phyloP scores from a whole-genome alignment of 2,329 filamentous ascomycete species.

The Bisporella sp. region DNA sequence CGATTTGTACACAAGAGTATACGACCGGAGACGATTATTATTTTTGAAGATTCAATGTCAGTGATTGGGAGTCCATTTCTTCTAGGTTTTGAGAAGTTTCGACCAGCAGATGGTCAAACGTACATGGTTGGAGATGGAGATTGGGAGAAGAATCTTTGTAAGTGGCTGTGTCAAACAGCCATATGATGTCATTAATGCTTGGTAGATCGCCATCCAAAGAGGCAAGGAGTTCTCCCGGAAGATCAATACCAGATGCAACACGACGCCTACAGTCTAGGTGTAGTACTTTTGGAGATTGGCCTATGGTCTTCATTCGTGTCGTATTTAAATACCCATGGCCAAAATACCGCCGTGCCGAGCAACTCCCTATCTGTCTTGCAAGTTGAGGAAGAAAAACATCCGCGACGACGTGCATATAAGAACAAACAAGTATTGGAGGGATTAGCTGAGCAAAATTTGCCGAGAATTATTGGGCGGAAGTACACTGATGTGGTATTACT shows the following conservation, averaged over 20 bases:
- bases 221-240: constrained; percentile 10
- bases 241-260: constrained; percentile 19
- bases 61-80: constrained; percentile 7
- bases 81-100: constrained; percentile 12
- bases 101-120: constrained; percentile 11
- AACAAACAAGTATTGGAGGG: constrained; percentile 3
- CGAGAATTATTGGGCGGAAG: constrained; percentile 5
- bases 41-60: constrained; percentile 14
- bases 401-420: background rate
- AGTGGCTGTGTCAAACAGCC: background rate
- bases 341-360: background rate
- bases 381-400: background rate
- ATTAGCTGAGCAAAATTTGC: constrained; percentile 6
- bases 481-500: constrained; percentile 12
- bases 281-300: constrained; percentile 42
- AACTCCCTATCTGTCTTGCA: background rate
- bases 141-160: constrained; percentile 16
- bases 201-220: constrained; percentile 13
- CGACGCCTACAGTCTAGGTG: constrained; percentile 39
- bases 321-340: background rate
- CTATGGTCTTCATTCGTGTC: constrained; percentile 33
- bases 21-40: constrained; percentile 27
- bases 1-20: constrained; percentile 31
- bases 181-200: background rate
- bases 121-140: constrained; percentile 6